These are phyloP conservation scores for Kazachstania viticola DNA, from an alignment of 805 yeast genomes.

Conservation along the genomic window DNA sequence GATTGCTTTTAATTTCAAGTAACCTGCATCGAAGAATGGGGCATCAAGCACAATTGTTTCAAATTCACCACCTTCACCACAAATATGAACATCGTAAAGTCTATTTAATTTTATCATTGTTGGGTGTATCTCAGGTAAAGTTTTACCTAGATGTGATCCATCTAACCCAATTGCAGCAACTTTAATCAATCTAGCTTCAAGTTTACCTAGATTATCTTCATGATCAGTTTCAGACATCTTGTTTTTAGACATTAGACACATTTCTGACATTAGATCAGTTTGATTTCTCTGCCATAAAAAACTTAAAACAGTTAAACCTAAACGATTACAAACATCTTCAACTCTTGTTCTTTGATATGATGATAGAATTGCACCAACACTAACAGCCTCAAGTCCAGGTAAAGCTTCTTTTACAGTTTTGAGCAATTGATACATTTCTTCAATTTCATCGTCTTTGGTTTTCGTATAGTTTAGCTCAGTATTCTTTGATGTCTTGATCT, in stretches of 20 bases:
- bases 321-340: conserved; percentile 73
- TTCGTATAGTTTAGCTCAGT: conserved; percentile 54
- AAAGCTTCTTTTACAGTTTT: conserved; percentile 35
- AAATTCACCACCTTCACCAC: conserved; percentile 99
- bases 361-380: conserved; percentile 92
- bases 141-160: conserved; percentile 53
- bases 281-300: conserved; percentile 90
- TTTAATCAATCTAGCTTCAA: conserved; percentile 79
- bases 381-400: conserved; percentile 74
- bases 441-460: conserved; percentile 78
- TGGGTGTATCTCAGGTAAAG: conserved; percentile 51
- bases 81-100: conserved; percentile 74
- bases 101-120: conserved; percentile 44
- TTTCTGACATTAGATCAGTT: conserved; percentile 65
- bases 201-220: conserved; percentile 5
- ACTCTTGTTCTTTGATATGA: conserved; percentile 93
- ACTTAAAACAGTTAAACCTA: conserved; percentile 58
- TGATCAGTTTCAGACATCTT: conserved; percentile 11
- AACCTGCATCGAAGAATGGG: conserved; percentile 58
- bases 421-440: conserved; percentile 57
- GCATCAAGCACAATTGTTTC: conserved; percentile 89
- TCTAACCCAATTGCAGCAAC: conserved; percentile 87
- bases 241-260: conserved; percentile 35
- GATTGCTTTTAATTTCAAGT: conserved; percentile 32
- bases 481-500: conserved; percentile 46